Conservation (phyloP, 495 filamentous ascomycete species). For the Penicillium egyptiacum region DNA sequence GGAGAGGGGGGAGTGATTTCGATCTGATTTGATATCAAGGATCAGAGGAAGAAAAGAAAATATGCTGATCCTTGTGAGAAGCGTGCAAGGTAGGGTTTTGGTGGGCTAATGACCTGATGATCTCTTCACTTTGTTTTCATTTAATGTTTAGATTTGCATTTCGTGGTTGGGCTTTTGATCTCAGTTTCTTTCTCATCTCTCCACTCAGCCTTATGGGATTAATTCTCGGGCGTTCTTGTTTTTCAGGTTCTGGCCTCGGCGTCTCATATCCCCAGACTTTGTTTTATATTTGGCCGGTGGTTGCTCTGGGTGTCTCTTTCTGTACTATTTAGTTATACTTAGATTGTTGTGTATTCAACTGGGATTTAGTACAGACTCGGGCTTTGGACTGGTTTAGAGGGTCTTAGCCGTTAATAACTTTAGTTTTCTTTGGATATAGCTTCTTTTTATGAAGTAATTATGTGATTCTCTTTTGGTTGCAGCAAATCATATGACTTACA, state of each 20-base stretch:
- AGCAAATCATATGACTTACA: not conserved
- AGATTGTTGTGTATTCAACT: not conserved
- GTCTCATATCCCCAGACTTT: not conserved
- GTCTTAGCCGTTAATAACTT: not conserved
- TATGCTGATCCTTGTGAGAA: not conserved
- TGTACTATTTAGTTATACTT: slow-evolving; percentile 1
- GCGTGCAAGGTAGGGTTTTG: not conserved
- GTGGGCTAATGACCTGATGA: slow-evolving; percentile 7
- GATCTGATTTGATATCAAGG: not conserved
- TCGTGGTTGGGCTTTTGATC: slow-evolving; percentile 1
- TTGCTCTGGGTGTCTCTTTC: not conserved
- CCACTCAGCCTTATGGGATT: slow-evolving; percentile 9
- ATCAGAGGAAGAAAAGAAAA: not conserved
- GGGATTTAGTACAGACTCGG: not conserved
- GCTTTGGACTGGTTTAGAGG: slow-evolving; percentile 2
- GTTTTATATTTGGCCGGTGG: not conserved
- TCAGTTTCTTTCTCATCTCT: not conserved
- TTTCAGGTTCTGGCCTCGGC: not conserved
- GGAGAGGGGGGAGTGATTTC: slow-evolving; percentile 26
- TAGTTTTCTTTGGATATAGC: not conserved
- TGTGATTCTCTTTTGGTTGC: not conserved
- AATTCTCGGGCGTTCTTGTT: not conserved
- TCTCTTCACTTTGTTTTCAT: slow-evolving; percentile 1
- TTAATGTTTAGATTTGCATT: slow-evolving; percentile 6
- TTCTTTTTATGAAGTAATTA: not conserved